Evolutionary conservation across 2,329 filamentous ascomycete genomes (phyloP).

Genomic region (Xylaria digitata): DNA sequence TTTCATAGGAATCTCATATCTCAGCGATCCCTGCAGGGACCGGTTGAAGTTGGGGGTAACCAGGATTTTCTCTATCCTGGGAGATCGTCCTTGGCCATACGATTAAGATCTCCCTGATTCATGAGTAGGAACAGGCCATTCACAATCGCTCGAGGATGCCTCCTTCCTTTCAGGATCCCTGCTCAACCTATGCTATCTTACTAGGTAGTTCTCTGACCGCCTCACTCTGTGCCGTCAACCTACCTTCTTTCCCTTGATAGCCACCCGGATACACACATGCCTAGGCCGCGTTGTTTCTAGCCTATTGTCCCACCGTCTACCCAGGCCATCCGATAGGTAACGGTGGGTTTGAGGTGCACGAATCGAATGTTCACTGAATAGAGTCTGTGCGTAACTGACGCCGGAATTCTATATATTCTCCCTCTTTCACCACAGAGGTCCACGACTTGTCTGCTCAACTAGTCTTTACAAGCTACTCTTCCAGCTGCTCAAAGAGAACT

Average conservation of each 20-base stretch:
- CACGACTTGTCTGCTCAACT: not conserved
- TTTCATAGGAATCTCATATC: slow-evolving; percentile 1
- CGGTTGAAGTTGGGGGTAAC: not conserved
- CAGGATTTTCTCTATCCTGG: not conserved
- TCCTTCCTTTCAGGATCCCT: slow-evolving; percentile 8
- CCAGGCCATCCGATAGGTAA: slow-evolving; percentile 15
- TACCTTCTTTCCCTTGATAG: slow-evolving; percentile 18
- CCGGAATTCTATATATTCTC: slow-evolving; percentile 25
- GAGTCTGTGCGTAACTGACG: not conserved
- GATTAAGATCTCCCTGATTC: not conserved
- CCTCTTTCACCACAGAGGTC: not conserved
- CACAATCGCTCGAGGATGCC: not conserved
- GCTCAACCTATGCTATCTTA: slow-evolving; percentile 12
- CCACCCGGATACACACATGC: slow-evolving; percentile 25
- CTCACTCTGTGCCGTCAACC: slow-evolving; percentile 10
- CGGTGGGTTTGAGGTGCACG: not conserved
- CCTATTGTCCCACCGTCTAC: slow-evolving; percentile 11
- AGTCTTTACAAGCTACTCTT: not conserved
- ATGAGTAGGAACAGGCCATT: not conserved
- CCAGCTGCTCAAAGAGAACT: not conserved
- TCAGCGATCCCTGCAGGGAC: slow-evolving; percentile 3
- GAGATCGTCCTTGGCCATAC: not conserved
- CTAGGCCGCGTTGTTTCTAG: slow-evolving; percentile 14
- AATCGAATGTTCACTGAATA: not conserved
- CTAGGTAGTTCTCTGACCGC: slow-evolving; percentile 24